Evolutionary conservation across 331 rosid species (phyloP), one percentile per base, ranked within the genome.

Genomic region (Malus hybrid): DNA sequence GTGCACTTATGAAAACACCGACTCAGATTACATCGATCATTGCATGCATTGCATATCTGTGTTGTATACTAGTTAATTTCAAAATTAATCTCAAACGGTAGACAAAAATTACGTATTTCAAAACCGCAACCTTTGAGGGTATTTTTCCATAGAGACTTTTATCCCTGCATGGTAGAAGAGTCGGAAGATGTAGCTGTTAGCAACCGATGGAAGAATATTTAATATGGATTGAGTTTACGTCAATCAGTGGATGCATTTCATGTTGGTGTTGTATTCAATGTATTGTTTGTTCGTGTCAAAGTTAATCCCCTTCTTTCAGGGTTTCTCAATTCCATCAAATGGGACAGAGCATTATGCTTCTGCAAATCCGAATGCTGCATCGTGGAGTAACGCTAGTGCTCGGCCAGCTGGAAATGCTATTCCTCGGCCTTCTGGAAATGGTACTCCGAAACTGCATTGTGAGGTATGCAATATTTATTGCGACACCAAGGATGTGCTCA

Each of bases 401-500:
- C 9, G 6, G 64, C 30, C 39, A 0, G 20, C 70, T 29, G 67
- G 71, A 74, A 52, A 52, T 52, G 57, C 57, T 52, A 2, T 19
- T 10, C 39, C 76, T 28, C 66, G 36, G 34, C 66, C 66, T 32
- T 32, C 70, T 29, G 67, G 71, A 74, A 67, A 74, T 20, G 56
- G 63, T 56, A 7, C 78, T 18, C 36, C 50, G 0, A 74, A 74
- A 74, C 10, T 74, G 5, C 66, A 26, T 30, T 74, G 78, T 63
- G 78, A 63, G 20, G 19, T 74, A 63, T 74, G 78, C 71, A 63
- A 74, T 29, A n/a, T 74, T 32, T 63, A 82, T 34, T 87, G 91
- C 52, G 86, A 87, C 77, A 78, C 87, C 79, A 82, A 84, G 79
- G 77, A 68, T 42, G 85, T 87, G 0, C 79, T 87, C 24, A 82